phyloP scores from a whole-genome alignment of 2,329 filamentous ascomycete species.

The Aureobasidium lini region DNA sequence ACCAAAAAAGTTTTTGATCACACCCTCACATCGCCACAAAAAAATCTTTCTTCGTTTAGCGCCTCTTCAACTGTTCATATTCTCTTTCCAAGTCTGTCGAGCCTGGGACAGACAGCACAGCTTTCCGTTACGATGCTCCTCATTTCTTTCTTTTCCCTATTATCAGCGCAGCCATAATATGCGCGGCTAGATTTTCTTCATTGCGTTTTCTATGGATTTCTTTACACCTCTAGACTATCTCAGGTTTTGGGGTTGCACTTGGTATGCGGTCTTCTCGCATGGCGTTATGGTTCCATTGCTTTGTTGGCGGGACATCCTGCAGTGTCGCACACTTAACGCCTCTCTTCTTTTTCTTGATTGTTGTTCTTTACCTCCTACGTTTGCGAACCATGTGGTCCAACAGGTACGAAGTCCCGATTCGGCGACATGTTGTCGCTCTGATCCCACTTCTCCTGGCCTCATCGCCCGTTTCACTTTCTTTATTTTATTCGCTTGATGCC shows the following conservation, averaged over 20 bases:
- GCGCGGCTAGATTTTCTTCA: slow-evolving; percentile 7
- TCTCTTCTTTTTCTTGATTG: not conserved
- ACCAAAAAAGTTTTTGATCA: slow-evolving; percentile 11
- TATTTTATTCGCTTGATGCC: not conserved
- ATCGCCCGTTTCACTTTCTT: not conserved
- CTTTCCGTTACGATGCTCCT: slow-evolving; percentile 6
- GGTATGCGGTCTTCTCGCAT: slow-evolving; percentile 4
- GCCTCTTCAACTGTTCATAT: slow-evolving; percentile 12
- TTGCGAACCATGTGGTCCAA: not conserved
- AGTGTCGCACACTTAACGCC: not conserved
- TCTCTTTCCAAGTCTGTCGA: slow-evolving; percentile 3
- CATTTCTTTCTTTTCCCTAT: slow-evolving; percentile 3
- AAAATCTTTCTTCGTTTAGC: slow-evolving; percentile 8
- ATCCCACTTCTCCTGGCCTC: not conserved
- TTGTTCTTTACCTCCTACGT: not conserved
- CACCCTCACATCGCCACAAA: not conserved
- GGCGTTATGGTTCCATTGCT: slow-evolving; percentile 1
- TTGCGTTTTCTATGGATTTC: slow-evolving; percentile 2
- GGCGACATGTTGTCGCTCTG: not conserved
- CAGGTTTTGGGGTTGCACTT: not conserved
- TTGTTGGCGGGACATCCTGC: not conserved
- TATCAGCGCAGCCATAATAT: not conserved
- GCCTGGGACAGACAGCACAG: slow-evolving; percentile 13
- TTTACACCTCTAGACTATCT: slow-evolving; percentile 5
- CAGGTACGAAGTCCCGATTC: not conserved